A percentile compares a stretch with the other conserved stretches of the same genome.
Conservation (phyloP, 2,329 filamentous ascomycete species). For the Penicillium sclerotiorum region DNA sequence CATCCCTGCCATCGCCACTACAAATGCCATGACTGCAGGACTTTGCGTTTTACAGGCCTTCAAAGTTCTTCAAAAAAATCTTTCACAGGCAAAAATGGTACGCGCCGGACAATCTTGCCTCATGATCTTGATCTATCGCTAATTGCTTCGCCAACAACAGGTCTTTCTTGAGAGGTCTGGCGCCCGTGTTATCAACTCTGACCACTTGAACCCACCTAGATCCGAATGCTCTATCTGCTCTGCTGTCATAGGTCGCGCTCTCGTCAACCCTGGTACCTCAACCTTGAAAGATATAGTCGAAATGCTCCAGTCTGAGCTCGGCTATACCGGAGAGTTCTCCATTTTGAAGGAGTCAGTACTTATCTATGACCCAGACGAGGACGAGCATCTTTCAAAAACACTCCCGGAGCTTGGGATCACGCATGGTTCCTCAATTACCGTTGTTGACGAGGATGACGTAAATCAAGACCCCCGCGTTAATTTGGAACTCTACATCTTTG, state of each 20-base stretch:
- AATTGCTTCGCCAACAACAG: slow-evolving; percentile 46
- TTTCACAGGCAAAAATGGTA: slow-evolving; percentile 73
- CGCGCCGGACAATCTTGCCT: slow-evolving; percentile 1
- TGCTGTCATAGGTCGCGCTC: slow-evolving; percentile 67
- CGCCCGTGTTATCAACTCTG: slow-evolving; percentile 61
- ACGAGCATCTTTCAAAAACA: slow-evolving; percentile 80
- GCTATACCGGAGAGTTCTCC: slow-evolving; percentile 79
- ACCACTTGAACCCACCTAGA: slow-evolving; percentile 66
- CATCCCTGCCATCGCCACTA: slow-evolving; percentile 96
- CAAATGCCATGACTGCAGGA: slow-evolving; percentile 92
- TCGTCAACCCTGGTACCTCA: slow-evolving; percentile 69
- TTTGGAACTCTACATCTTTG: slow-evolving; percentile 63
- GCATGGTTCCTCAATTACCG: slow-evolving; percentile 73
- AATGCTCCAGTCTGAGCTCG: slow-evolving; percentile 69
- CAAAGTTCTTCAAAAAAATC: slow-evolving; percentile 79
- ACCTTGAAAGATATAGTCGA: slow-evolving; percentile 81
- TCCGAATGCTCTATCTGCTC: slow-evolving; percentile 82
- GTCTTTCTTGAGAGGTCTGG: slow-evolving; percentile 74
- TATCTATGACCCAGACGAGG: slow-evolving; percentile 88
- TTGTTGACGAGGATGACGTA: slow-evolving; percentile 76
- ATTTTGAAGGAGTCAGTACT: slow-evolving; percentile 73
- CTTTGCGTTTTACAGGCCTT: slow-evolving; percentile 90
- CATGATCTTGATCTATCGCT: not conserved
- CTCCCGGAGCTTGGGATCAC: slow-evolving; percentile 76
- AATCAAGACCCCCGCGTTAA: slow-evolving; percentile 72